Percentiles rank a stretch among this genome's conserved stretches.
These are phyloP conservation scores for Wickerhamiella hasegawae DNA, from an alignment of 805 yeast genomes.

Conservation along the genomic window DNA sequence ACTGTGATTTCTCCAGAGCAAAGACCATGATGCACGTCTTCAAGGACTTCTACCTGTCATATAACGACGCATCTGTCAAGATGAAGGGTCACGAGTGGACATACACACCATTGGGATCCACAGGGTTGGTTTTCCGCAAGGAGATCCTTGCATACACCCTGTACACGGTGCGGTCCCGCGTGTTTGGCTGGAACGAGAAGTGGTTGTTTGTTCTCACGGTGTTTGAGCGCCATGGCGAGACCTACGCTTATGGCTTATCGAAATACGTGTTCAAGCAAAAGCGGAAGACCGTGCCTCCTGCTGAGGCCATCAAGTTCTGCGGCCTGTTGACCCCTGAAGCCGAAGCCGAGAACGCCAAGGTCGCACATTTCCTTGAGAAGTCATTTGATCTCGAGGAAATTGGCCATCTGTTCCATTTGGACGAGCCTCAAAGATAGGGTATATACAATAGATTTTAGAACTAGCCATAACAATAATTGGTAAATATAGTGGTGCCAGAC, in stretches of 20 bases:
- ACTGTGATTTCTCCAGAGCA: conserved; percentile 65
- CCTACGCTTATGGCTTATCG: conserved; percentile 47
- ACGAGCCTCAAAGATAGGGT: too few species aligned
- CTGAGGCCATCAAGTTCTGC: conserved; percentile 36
- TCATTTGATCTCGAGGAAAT: conserved; percentile 13
- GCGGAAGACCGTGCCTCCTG: conserved; percentile 58
- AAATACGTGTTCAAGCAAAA: conserved; percentile 72
- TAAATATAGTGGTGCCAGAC: background rate
- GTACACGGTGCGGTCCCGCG: conserved; percentile 39
- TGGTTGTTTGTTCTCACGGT: conserved; percentile 63
- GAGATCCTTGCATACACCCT: conserved; percentile 55
- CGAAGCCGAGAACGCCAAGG: conserved; percentile 17
- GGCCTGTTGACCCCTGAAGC: conserved; percentile 41
- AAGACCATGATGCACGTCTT: conserved; percentile 41
- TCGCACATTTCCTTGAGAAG: conserved; percentile 9
- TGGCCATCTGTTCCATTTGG: conserved; percentile 1
- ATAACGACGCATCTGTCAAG: conserved; percentile 21
- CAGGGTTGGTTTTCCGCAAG: conserved; percentile 46
- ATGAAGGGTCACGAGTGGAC: conserved; percentile 27
- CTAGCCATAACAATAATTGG: background rate
- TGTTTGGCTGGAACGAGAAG: conserved; percentile 74
- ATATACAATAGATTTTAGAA: background rate
- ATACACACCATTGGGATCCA: conserved; percentile 64
- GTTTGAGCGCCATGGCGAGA: conserved; percentile 28
- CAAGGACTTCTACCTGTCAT: conserved; percentile 36